Conservation (phyloP, 495 filamentous ascomycete genomes). For the Penicillium dipodomyicola region DNA sequence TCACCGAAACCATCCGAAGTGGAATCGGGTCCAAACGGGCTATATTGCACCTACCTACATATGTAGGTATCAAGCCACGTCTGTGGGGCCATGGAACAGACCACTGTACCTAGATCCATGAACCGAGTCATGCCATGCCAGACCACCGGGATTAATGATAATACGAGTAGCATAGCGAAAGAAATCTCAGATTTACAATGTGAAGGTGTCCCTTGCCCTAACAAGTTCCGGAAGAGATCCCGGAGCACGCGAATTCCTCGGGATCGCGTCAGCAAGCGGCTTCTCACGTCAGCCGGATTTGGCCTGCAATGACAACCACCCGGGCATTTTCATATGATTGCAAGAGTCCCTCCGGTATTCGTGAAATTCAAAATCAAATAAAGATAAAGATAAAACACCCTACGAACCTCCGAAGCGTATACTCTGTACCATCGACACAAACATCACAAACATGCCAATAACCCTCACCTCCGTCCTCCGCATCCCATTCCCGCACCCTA, state of each 20-base stretch:
- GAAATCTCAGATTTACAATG: neutral
- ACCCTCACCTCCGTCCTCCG: conserved; percentile 14
- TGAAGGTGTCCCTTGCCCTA: neutral
- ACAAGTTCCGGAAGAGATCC: neutral
- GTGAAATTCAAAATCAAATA: neutral
- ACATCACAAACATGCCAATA: conserved; percentile 14
- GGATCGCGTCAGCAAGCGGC: conserved; percentile 5
- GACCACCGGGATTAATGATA: conserved; percentile 3
- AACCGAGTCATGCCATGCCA: conserved; percentile 3
- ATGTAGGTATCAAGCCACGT: neutral
- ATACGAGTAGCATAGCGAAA: conserved; percentile 12
- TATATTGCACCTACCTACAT: neutral
- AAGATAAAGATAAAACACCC: neutral
- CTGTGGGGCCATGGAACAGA: neutral
- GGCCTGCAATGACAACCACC: neutral
- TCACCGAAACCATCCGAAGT: neutral
- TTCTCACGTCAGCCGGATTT: conserved; percentile 8
- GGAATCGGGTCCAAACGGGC: neutral
- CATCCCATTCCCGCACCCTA: conserved; percentile 14
- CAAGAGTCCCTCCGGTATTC: neutral
- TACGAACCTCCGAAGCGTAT: neutral
- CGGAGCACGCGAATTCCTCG: conserved; percentile 4
- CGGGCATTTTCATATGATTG: neutral
- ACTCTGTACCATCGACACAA: neutral
- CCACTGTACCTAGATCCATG: neutral